phyloP scores from a whole-genome alignment of 2,329 filamentous ascomycete species.

The Beauveria sp. region DNA sequence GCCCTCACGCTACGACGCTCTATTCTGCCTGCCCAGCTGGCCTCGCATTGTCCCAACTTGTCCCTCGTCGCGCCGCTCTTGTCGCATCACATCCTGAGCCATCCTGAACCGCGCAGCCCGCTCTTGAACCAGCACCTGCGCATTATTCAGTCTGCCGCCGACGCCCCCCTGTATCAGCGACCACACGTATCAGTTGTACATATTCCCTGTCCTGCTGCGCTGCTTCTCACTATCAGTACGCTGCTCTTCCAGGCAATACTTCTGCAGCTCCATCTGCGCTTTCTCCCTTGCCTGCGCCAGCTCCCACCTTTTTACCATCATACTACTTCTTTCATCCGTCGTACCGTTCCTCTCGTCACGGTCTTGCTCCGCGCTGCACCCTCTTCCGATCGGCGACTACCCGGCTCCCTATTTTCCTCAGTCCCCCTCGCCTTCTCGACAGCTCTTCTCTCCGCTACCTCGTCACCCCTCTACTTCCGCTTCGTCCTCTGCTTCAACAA shows the following conservation, averaged over 20 bases:
- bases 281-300: not conserved
- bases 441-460: not conserved
- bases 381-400: conserved; percentile 1
- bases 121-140: not conserved
- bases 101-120: not conserved
- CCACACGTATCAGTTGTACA: not conserved
- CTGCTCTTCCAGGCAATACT: not conserved
- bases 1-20: not conserved
- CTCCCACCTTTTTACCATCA: not conserved
- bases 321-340: not conserved
- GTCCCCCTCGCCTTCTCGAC: not conserved
- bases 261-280: conserved; percentile 1
- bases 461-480: not conserved
- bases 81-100: not conserved
- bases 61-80: not conserved
- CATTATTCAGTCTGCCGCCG: not conserved
- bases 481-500: not conserved
- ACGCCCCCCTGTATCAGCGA: not conserved
- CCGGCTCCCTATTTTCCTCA: not conserved
- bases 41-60: not conserved
- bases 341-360: conserved; percentile 1
- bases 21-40: not conserved
- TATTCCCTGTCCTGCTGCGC: not conserved
- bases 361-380: not conserved
- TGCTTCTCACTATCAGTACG: not conserved